Base-by-base conservation (phyloP, 108 stramenopile genomes). In the Schizochytrium sp. region DNA sequence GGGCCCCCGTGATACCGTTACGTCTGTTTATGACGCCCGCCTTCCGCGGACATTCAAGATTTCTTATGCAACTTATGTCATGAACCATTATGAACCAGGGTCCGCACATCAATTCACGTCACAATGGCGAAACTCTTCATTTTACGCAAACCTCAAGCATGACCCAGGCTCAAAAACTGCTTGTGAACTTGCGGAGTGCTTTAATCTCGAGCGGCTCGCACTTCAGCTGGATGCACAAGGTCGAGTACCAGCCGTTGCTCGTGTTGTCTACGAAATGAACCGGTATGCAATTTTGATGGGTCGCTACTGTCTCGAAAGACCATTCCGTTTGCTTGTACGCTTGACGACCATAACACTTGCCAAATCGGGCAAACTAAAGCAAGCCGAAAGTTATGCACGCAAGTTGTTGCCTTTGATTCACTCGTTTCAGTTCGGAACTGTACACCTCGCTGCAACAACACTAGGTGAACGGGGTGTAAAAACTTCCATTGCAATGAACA, bases 371-470 rank as follows among this genome's bases (percentile, higher is more conserved):
- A 69, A 69, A 3, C 12, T 13, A 44, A 69, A 2, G 19, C 12
- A 44, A 7, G 64, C 64, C 64, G 64, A 69, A 44, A 69, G 64
- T 44, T 69, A 28, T 15, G 64, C 44, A 44, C 64, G 64, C 12
- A 69, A 69, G 64, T 44, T 69, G 8, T 44, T 69, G 64, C 64
- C 64, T 7, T 44, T 69, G 42, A 44, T 69, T 12, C 64, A 69
- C 10, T 69, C 64, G 42, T 69, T 69, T 69, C 64, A 69, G 42
- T 38, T 69, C 12, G 28, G 64, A 38, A 7, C 28, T 8, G 64
- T 69, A 0, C 7, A 7, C 5, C 64, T 44, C 7, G 40, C 10
- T 69, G 5, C 8, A 0, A 44, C 28, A 8, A 12, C 28, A 0
- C 64, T 69, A 7, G 64, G 64, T 44, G 64, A 69, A 69, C 40